Conservation (phyloP, 805 yeast species). For the Suhomyces sp. region DNA sequence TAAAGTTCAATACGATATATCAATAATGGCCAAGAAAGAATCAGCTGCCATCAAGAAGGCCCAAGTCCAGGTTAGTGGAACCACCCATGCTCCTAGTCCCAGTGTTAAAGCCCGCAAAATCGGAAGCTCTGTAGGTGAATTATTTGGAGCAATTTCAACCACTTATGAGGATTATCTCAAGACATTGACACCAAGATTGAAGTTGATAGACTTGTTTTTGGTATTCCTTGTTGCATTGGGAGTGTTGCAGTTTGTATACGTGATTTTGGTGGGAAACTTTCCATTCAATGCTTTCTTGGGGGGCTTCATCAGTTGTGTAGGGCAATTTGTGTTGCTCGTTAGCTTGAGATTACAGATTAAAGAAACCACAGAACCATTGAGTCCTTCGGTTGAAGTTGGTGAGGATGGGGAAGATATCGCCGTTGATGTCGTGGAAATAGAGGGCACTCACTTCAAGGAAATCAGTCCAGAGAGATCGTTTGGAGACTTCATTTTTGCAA, state of each 20-base stretch:
- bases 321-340: slow-evolving; percentile 89
- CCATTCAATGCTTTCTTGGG: slow-evolving; percentile 97
- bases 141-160: slow-evolving; percentile 28
- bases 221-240: slow-evolving; percentile 74
- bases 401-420: slow-evolving; percentile 8
- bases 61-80: slow-evolving; percentile 15
- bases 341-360: slow-evolving; percentile 69
- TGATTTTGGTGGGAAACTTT: slow-evolving; percentile 76
- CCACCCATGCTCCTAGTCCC: slow-evolving; percentile 5
- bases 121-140: slow-evolving; percentile 21
- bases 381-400: background rate
- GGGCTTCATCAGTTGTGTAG: slow-evolving; percentile 89
- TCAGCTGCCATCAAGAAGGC: slow-evolving; percentile 18
- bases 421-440: background rate
- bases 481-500: slow-evolving; percentile 86
- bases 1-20: background rate
- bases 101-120: slow-evolving; percentile 3
- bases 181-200: slow-evolving; percentile 46
- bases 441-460: slow-evolving; percentile 12
- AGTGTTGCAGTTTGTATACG: slow-evolving; percentile 73
- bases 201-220: slow-evolving; percentile 76
- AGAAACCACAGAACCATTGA: slow-evolving; percentile 3
- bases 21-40: slow-evolving; percentile 43
- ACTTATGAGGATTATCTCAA: slow-evolving; percentile 35
- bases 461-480: slow-evolving; percentile 58